Evolutionary conservation across 345 rosid genomes (phyloP).

Genomic region (Eutrema yunnanense): DNA sequence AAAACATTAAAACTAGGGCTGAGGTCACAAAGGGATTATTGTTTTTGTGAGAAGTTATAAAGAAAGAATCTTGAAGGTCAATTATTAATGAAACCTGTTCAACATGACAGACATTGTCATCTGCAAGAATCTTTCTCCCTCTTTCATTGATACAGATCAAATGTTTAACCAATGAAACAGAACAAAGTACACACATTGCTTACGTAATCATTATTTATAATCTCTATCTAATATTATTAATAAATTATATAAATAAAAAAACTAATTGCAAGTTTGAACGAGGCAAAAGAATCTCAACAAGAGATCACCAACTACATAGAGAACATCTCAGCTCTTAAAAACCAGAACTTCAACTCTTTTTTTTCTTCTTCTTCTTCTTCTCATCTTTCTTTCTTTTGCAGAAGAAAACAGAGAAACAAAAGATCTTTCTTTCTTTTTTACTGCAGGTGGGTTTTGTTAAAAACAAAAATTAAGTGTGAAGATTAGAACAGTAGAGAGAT

Average conservation of each 20-base stretch:
- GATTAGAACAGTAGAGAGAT: conserved; percentile 20
- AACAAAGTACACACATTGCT: conserved; percentile 24
- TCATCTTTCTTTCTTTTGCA: conserved; percentile 2
- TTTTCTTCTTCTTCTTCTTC: not conserved
- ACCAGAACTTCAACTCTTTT: not conserved
- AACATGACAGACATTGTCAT: conserved; percentile 32
- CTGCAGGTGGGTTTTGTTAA: not conserved
- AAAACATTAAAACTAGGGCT: conserved; percentile 25
- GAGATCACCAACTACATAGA: conserved; percentile 30
- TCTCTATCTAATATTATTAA: not conserved
- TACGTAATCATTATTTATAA: conserved; percentile 25
- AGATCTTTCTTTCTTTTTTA: not conserved
- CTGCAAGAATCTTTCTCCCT: conserved; percentile 33
- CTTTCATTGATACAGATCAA: conserved; percentile 14
- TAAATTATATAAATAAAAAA: not conserved
- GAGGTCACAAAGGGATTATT: conserved; percentile 30
- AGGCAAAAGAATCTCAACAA: conserved; percentile 22
- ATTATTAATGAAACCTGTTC: conserved; percentile 24
- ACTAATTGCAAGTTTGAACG: not conserved
- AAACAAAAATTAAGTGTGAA: not conserved
- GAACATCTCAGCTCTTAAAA: conserved; percentile 11
- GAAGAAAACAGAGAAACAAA: conserved; percentile 22
- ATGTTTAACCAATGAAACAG: conserved; percentile 24
- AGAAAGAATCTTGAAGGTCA: conserved; percentile 35
- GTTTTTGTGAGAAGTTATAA: conserved; percentile 13